Evolutionary conservation across 768 basidiomycete species (phyloP), one percentile per base, ranked within the genome.

Genomic region (Mrakia gelida): DNA sequence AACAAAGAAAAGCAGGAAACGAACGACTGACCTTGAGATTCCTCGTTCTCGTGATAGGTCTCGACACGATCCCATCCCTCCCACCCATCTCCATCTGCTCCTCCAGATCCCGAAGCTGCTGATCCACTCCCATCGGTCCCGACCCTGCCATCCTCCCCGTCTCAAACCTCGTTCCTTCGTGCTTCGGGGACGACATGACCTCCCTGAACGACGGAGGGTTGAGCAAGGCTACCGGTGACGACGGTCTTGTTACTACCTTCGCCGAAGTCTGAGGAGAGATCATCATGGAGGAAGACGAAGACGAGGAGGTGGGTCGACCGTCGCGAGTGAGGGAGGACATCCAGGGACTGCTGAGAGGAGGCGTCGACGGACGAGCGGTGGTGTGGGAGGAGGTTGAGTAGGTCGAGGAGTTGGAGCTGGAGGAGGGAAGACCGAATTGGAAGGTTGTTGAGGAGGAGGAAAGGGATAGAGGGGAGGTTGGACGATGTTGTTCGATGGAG

Each of bases 201-300:
- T 70, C 67, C 67, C 67, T 18, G 67, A 70, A 70, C 7, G 67
- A 70, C 23, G 67, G 67, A 9, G 67, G 67, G 38, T 70, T 70
- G 26, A 70, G 34, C 18, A 70, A 23, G 2, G 67, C 67, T 21
- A 70, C 38, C 23, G 67, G 67, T 8, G 67, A 70, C 0, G 67
- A 41, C 1, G 67, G 67, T n/a, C 67, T 4, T 1, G 67, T 41
- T 23, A 45, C 18, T 2, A 70, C 67, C 67, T 70, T 70, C 18
- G 34, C 41, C 13, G 67, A 70, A 10, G 21, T 41, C 34, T 70
- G 67, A 26, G 67, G 67, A 1, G 67, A 70, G 67, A 70, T n/a
- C 67, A 70, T 70, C 67, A 70, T 70, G 5, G 67, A 38, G 8
- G 67, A 70, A 0, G 63, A 32, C 16, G 67, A 70, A 23, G 67